Evolutionary conservation across 139 green algal species (phyloP).

Genomic region (Chlamydomonas eustigma): DNA sequence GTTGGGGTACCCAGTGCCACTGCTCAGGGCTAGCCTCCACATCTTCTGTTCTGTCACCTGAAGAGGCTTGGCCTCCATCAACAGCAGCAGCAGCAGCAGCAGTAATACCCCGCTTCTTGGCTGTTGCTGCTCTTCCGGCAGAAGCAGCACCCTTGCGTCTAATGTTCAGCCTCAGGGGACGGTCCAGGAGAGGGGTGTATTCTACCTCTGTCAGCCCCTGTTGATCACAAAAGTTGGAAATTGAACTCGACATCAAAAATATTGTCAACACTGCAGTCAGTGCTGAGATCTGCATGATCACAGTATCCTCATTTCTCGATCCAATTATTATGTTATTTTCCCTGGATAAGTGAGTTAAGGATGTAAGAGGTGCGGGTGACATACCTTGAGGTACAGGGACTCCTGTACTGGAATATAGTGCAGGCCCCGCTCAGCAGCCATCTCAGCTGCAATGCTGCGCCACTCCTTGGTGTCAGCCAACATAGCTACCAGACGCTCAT

Average conservation of each 20-base stretch:
- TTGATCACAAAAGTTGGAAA: background rate
- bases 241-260: background rate
- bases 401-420: conserved; percentile 26
- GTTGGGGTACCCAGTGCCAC: conserved; percentile 19
- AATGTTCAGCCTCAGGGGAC: background rate
- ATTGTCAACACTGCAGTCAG: too few species aligned
- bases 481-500: conserved; percentile 18
- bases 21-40: conserved; percentile 7
- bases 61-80: background rate
- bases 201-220: conserved; percentile 1
- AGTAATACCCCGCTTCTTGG: background rate
- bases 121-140: too few species aligned
- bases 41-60: too few species aligned
- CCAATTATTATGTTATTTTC: too few species aligned
- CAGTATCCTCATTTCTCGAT: too few species aligned
- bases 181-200: conserved; percentile 13
- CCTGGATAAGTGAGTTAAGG: too few species aligned
- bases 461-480: conserved; percentile 20
- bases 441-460: conserved; percentile 2
- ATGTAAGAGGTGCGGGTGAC: too few species aligned
- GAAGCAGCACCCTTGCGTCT: background rate
- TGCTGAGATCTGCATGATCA: too few species aligned
- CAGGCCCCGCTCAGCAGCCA: background rate
- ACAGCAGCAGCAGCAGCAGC: too few species aligned
- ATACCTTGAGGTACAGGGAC: background rate